Evolutionary conservation across 805 yeast species (phyloP), one percentile per base, ranked within the genome.

Genomic region (Yamadazyma tumulicola): DNA sequence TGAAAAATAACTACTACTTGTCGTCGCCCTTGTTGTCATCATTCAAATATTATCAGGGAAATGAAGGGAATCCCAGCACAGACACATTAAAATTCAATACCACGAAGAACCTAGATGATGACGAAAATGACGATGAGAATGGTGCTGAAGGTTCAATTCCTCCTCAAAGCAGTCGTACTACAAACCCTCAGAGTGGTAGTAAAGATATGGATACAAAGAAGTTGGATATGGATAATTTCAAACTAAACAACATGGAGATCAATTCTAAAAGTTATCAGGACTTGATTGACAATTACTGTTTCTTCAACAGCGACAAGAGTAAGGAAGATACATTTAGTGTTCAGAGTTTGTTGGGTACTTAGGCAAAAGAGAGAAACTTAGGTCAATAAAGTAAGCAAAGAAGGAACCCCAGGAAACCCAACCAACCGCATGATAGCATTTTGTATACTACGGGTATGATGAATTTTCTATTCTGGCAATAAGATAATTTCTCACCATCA

Each of bases 241-340:
- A 24, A 6, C n/a, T 24, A 8, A 24, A 16, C 14, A 38, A 31
- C 16, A 19, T 26, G 27, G 29, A 30, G 8, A 35, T 37, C 17
- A 41, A 43, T 16, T 69, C 81, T 4, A 67, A 71, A 45, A 62
- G 77, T 1, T 79, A 79, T 47, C 70, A 73, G 43, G 75, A 77
- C 38, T 54, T 79, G 14, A 54, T 80, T 33, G 77, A 78, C 31
- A 69, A 74, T 19, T 80, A 75, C 47, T 80, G 86, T 45, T 80
- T 80, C 46, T 79, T 73, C 27, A 43, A 46, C 37, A 39, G 41
- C 12, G 30, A 31, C 17, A 36, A 32, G n/a, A 27, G 32, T 13
- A 34, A 35, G 10, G 30, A 31, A 26, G 38, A 35, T 21, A 31
- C 49, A 9, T 46, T 37, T 32, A 48, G 49, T 15, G 46, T 51